Base-by-base conservation (phyloP, 1,284 basidiomycete genomes). In the Tilletia indica region DNA sequence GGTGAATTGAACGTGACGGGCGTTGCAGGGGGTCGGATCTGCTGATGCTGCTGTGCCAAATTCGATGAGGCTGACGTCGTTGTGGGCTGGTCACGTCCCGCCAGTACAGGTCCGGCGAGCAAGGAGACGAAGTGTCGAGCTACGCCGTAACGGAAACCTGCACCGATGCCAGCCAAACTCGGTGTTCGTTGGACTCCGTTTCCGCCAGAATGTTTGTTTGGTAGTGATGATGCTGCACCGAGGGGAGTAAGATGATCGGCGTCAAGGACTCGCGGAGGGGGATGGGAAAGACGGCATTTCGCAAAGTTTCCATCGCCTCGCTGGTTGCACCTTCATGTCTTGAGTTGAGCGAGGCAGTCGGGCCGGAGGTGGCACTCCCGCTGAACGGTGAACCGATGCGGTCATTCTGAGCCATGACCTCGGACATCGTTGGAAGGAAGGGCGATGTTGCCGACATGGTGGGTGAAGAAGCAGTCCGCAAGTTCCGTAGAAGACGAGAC, bases 1-100 rank as follows among this genome's bases (percentile, higher is more conserved):
- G 56, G 56, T 25, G 56, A 58, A 34, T n/a, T 58, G 56, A 58
- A 58, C 19, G 56, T 58, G 5, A 58, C 34, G n/a, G 56, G 56
- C n/a, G 56, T 58, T 3, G 56, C 56, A 3, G 56, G 56, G 12
- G 56, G 56, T 12, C 21, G 16, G 14, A 34, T 14, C 12, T 21
- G 34, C 56, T 12, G 21, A 0, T 21, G 25, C 34, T 58, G 25
- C 21, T 58, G 51, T n/a, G 56, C 56, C 42, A 14, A 8, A 14
- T 45, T 45, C 42, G 42, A 45, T 8, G 42, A 45, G 42, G 42
- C 42, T 45, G 42, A 45, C 42, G 42, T 9, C 12, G 56, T 31
- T 14, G 56, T 34, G 3, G 21, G n/a, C 12, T 58, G 16, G 56
- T 31, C 56, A 34, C 21, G 56, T 34, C 56, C 56, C 25, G 56